Percentiles rank a stretch among this genome's conserved stretches.
Conservation (phyloP, 2,329 filamentous ascomycete species). For the Paraphoma sp. region DNA sequence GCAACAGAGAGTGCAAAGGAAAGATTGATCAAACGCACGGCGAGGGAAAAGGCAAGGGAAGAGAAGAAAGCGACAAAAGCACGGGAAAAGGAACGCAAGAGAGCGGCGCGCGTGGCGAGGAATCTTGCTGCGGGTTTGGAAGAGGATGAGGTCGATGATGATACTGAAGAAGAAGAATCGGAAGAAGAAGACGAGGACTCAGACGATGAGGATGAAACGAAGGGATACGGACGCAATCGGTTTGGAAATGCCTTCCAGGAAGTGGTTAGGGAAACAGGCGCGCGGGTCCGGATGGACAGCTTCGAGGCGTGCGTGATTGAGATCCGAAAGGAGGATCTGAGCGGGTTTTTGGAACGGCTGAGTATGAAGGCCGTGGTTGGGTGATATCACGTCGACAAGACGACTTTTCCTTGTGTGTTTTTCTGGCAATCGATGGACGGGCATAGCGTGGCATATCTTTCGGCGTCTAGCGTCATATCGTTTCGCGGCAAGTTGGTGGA, state of each 20-base stretch:
- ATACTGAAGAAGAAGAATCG: conserved; percentile 61
- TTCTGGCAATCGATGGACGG: neutral
- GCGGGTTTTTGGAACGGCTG: conserved; percentile 86
- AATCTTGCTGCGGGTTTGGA: conserved; percentile 65
- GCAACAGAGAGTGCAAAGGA: conserved; percentile 66
- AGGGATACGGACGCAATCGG: conserved; percentile 79
- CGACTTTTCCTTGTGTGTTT: neutral
- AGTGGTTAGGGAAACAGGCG: conserved; percentile 88
- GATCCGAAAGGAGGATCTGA: conserved; percentile 94
- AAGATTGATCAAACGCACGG: conserved; percentile 71
- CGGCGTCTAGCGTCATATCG: neutral
- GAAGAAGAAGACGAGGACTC: conserved; percentile 56
- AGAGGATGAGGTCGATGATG: conserved; percentile 60
- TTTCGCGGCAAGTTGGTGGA: neutral
- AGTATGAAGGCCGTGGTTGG: conserved; percentile 88
- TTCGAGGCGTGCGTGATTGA: conserved; percentile 98
- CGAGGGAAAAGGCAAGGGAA: conserved; percentile 64
- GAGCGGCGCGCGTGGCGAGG: conserved; percentile 51
- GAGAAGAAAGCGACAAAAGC: conserved; percentile 59
- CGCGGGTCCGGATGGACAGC: conserved; percentile 88
- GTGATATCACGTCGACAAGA: conserved; percentile 10
- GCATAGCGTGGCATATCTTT: conserved; percentile 6
- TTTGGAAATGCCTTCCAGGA: conserved; percentile 97
- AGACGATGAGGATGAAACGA: conserved; percentile 62
- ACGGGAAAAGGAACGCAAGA: conserved; percentile 67